Evolutionary conservation across 768 basidiomycete species (phyloP).

Genomic region (Gautieria morchelliformis): DNA sequence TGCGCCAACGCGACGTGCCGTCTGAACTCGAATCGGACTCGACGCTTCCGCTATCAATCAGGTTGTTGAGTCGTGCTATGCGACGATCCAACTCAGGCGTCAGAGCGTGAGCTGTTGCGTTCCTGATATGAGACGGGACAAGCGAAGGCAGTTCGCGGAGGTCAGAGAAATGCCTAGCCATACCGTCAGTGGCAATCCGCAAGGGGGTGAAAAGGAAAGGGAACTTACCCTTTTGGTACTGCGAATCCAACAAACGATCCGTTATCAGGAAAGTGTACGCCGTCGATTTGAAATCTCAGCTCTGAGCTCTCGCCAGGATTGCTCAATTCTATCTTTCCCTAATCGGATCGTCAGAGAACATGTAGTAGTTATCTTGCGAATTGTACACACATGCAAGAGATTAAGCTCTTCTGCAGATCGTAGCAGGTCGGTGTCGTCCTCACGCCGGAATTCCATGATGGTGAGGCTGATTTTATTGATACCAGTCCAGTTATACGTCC

Average conservation of each 20-base stretch:
- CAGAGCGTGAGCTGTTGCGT: slow-evolving; percentile 50
- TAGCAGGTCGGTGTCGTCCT: slow-evolving; percentile 22
- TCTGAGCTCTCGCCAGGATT: slow-evolving; percentile 38
- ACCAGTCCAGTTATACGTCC: slow-evolving; percentile 63
- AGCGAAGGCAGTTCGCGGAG: slow-evolving; percentile 57
- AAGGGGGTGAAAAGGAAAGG: background rate
- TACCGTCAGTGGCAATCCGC: slow-evolving; percentile 1
- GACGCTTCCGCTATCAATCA: slow-evolving; percentile 56
- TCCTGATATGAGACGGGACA: slow-evolving; percentile 45
- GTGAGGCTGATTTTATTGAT: slow-evolving; percentile 56
- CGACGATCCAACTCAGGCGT: slow-evolving; percentile 50
- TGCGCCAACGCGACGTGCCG: background rate
- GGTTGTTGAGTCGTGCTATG: slow-evolving; percentile 47
- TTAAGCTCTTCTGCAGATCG: slow-evolving; percentile 36
- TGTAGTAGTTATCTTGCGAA: background rate
- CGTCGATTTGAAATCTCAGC: slow-evolving; percentile 63
- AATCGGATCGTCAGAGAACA: slow-evolving; percentile 5
- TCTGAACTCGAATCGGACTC: slow-evolving; percentile 28
- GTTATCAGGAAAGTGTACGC: slow-evolving; percentile 62
- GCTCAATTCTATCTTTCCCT: slow-evolving; percentile 69
- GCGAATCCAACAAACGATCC: slow-evolving; percentile 74
- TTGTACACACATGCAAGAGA: slow-evolving; percentile 51
- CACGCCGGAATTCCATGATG: slow-evolving; percentile 48
- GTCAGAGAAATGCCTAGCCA: slow-evolving; percentile 45
- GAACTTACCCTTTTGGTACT: slow-evolving; percentile 46